Percentiles rank a stretch among this genome's conserved stretches.
These are phyloP conservation scores for Puccinellia tenuiflora DNA, from an alignment of 176 grass and related monocot species.

Conservation along the genomic window DNA sequence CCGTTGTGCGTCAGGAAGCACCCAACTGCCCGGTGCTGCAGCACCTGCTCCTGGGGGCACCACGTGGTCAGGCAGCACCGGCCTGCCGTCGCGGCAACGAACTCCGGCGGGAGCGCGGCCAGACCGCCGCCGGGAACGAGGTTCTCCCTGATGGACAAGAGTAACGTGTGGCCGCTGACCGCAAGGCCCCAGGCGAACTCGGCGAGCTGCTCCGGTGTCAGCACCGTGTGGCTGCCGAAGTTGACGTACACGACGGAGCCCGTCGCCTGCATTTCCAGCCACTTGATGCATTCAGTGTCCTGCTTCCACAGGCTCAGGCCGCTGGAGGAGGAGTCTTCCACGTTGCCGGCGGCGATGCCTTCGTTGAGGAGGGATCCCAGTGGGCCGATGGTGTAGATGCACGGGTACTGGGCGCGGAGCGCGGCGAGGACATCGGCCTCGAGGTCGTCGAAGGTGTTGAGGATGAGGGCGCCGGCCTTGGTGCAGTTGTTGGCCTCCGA, in stretches of 20 bases:
- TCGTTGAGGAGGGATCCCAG: neutral
- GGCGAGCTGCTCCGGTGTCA: neutral
- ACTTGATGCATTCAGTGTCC: neutral
- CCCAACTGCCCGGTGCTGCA: neutral
- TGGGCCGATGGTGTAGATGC: neutral
- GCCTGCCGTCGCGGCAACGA: neutral
- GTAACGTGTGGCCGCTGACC: neutral
- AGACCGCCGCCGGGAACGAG: neutral
- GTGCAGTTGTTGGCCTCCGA: neutral
- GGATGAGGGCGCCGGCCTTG: neutral
- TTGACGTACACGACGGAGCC: constrained; percentile 72
- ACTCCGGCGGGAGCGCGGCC: neutral
- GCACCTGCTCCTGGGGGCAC: neutral
- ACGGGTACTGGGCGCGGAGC: neutral
- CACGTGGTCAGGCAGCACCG: neutral
- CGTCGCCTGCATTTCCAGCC: neutral
- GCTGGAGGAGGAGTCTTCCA: neutral
- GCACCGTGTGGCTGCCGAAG: constrained; percentile 51
- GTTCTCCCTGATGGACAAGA: neutral
- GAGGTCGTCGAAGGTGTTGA: neutral
- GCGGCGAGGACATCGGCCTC: neutral
- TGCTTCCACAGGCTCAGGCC: neutral
- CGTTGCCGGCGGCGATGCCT: neutral
- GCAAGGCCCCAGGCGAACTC: neutral
- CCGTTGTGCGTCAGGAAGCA: neutral